A percentile compares a stretch with the other conserved stretches of the same genome.
Conservation (phyloP, 805 yeast species). For the Isabelozyma pseudorhagii region DNA sequence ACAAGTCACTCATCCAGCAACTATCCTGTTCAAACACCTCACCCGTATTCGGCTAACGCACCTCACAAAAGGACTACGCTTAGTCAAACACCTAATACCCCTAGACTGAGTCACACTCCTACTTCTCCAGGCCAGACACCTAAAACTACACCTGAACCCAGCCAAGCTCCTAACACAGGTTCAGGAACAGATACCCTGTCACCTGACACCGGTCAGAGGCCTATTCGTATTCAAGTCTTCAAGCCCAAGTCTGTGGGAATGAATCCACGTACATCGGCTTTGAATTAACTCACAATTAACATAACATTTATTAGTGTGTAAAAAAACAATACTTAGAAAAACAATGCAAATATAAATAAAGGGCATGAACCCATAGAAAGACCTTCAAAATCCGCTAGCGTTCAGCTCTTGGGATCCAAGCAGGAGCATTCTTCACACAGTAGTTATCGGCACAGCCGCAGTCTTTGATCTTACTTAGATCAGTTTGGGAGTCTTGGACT, state of each 20-base stretch:
- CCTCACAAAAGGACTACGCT: too few relatives aligned
- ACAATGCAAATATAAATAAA: neutral
- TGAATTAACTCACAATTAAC: neutral
- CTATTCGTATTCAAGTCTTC: neutral
- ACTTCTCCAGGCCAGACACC: too few relatives aligned
- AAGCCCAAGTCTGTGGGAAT: neutral
- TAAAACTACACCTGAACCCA: too few relatives aligned
- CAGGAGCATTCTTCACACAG: constrained; percentile 38
- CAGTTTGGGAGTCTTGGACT: constrained; percentile 55
- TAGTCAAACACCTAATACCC: too few relatives aligned
- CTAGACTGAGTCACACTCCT: too few relatives aligned
- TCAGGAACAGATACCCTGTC: neutral
- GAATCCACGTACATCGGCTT: neutral
- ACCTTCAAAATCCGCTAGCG: neutral
- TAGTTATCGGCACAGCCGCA: constrained; percentile 42
- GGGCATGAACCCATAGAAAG: neutral
- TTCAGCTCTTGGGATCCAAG: constrained; percentile 35
- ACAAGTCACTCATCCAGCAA: too few relatives aligned
- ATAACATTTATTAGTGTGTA: neutral
- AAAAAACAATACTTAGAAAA: neutral
- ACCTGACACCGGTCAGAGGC: neutral
- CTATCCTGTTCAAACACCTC: too few relatives aligned
- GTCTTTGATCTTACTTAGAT: constrained; percentile 33
- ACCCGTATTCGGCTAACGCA: too few relatives aligned
- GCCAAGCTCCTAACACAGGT: too few relatives aligned